These are phyloP conservation scores for Grigorovia yakushimaensis DNA, from an alignment of 805 yeast genomes.

Conservation along the genomic window DNA sequence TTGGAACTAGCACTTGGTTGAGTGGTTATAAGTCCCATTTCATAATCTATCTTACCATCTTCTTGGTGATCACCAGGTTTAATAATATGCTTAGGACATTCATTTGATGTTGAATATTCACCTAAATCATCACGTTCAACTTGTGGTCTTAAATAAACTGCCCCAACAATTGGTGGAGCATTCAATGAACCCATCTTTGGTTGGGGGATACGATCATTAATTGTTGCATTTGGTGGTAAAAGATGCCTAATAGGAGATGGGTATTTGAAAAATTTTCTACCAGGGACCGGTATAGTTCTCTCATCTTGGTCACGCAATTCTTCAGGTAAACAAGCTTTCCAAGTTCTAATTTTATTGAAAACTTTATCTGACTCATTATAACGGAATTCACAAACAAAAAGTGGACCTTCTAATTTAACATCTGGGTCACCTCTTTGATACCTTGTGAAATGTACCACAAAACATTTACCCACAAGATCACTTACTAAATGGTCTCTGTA, in stretches of 20 bases:
- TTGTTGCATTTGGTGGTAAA: conserved; percentile 66
- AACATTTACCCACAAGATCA: conserved; percentile 87
- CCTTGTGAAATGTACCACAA: conserved; percentile 87
- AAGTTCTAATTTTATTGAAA: conserved; percentile 90
- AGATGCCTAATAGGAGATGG: conserved; percentile 79
- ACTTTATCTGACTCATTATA: conserved; percentile 85
- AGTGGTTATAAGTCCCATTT: conserved; percentile 23
- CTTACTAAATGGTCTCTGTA: conserved; percentile 86
- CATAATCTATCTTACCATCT: conserved; percentile 28
- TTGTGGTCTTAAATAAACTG: conserved; percentile 71
- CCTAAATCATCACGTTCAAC: conserved; percentile 77
- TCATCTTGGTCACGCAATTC: conserved; percentile 82
- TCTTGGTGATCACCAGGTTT: conserved; percentile 35
- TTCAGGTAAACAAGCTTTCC: conserved; percentile 98
- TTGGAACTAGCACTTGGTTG: conserved; percentile 15
- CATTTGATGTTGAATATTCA: conserved; percentile 48
- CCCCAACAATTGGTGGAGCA: conserved; percentile 90
- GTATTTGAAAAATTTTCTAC: conserved; percentile 57
- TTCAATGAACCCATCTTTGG: conserved; percentile 72
- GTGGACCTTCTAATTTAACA: conserved; percentile 65
- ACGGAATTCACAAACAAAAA: conserved; percentile 90
- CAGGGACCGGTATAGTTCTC: conserved; percentile 61
- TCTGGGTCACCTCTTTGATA: conserved; percentile 93
- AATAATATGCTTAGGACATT: conserved; percentile 35
- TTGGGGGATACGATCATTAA: conserved; percentile 67